Base-by-base conservation (phyloP, 345 rosid species). In the Salix koriyanagi region DNA sequence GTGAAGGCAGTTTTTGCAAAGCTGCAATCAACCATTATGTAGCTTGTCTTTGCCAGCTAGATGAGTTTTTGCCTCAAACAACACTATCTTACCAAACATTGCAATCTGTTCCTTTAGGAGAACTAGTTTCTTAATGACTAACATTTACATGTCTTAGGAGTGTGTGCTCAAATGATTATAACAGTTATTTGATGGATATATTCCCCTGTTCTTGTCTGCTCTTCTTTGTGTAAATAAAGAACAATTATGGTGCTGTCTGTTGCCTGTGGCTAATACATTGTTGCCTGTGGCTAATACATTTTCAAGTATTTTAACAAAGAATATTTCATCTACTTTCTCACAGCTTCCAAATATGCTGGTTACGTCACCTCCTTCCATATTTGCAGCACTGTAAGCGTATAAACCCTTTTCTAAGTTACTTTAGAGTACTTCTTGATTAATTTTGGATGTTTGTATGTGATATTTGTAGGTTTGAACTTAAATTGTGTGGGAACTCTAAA, bases 291-390 rank as follows among this genome's bases (percentile, higher is more conserved):
- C 28, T 12, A 23, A 12, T 8, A n/a, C n/a, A 11, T 11, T 62
- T 28, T 62, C 13, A 62, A 62, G 15, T 62, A 23, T 61, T 62
- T 26, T 25, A 62, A 28, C 28, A 26, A 26, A 62, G 30, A 61
- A 69, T 25, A 28, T 65, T 81, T 74, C 67, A 10, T 18, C 42
- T 56, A 21, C 3, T 72, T 70, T 70, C 77, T 54, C 82, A 81
- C 91, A 90, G 97, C 97, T 77, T 96, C 99, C 44, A 96, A 96
- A 72, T 96, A 90, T 85, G 98, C 96, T 65, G 99, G 99, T 7
- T 81, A 90, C 77, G 94, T 92, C 83, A 89, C 84, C 79, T 84
- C 90, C 75, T 86, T 92, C 84, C 84, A 90, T 85, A 73, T 92
- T 56, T 92, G 97, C 81, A 90, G 97, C 83, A 92, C 94, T 36